Evolutionary conservation across 257 asterid species (phyloP), one percentile per base, ranked within the genome.

Genomic region (Ophiorrhiza pumila): DNA sequence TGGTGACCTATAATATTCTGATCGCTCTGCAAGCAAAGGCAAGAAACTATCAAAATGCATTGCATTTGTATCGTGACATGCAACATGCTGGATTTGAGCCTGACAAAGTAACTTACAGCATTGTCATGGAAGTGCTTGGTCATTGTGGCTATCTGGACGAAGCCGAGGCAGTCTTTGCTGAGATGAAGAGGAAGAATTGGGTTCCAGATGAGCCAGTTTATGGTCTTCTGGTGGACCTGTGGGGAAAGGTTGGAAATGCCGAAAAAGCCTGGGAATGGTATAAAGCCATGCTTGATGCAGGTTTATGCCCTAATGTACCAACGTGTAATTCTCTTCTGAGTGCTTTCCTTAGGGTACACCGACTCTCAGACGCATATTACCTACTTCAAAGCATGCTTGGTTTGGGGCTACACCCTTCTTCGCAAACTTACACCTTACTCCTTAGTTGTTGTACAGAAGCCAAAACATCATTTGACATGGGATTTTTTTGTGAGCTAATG

Each of bases 151-250:
- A 84, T 79, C 83, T 91, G 45, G 97, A 91, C 20, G 99, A 94
- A 84, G 95, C 95, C 0, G 99, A 94, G 89, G 95, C 90, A 5
- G 83, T 94, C 69, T 94, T 94, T 74, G 72, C 76, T 0, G 98
- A 94, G 85, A 90, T 94, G 99, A 90, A 85, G 77, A 78, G 90
- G 39, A 94, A 86, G 81, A 90, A 91, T 46, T 94, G 97, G 98
- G 82, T 94, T n/a, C 99, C 99, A 0, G 99, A 94, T 45, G 99
- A 94, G 82, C 97, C 97, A 2, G 97, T 87, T 57, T 94, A 94
- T 41, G 99, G 99, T 42, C 96, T 94, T 69, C 85, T 91, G 14
- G 98, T 94, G 22, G 98, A 91, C 81, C 57, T 94, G 50, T 94
- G 97, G 97, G 99, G 99, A 15, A 94, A 94, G 79, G 81, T 94